Percentiles rank a stretch among this genome's conserved stretches.
These are phyloP conservation scores for Stagonosporopsis rhizophila DNA, from an alignment of 2,329 filamentous ascomycete species.

Conservation along the genomic window DNA sequence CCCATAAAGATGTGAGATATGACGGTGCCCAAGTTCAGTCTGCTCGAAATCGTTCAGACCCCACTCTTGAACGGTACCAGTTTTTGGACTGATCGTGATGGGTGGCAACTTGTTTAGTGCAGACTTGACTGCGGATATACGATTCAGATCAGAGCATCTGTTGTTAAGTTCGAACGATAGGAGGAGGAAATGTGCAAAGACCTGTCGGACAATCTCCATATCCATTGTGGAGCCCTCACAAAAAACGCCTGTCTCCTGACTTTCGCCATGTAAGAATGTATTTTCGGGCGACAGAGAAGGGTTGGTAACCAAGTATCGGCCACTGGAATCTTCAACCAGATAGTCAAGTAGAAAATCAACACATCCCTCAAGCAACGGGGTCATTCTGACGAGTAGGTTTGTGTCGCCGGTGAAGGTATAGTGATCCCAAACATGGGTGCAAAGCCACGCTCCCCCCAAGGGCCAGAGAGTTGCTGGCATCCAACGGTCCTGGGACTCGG, in stretches of 20 bases:
- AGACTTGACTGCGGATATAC: slow-evolving; percentile 1
- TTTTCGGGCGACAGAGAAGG: slow-evolving; percentile 53
- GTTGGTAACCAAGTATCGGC: slow-evolving; percentile 39
- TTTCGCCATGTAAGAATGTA: slow-evolving; percentile 32
- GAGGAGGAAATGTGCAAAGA: slow-evolving; percentile 47
- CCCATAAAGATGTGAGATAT: slow-evolving; percentile 60
- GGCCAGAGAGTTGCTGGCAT: slow-evolving; percentile 38
- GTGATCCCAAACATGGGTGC: slow-evolving; percentile 31
- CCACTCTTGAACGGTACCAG: slow-evolving; percentile 42
- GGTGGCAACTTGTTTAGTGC: slow-evolving; percentile 20
- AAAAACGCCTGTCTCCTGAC: slow-evolving; percentile 34
- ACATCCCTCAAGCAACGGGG: slow-evolving; percentile 46
- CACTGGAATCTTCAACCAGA: slow-evolving; percentile 38
- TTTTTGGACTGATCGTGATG: slow-evolving; percentile 32
- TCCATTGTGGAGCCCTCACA: slow-evolving; percentile 54
- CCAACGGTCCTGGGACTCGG: slow-evolving; percentile 31
- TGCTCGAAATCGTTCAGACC: slow-evolving; percentile 44
- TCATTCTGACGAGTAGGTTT: slow-evolving; percentile 18
- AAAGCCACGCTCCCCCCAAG: slow-evolving; percentile 39
- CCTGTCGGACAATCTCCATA: slow-evolving; percentile 52
- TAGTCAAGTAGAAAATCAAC: slow-evolving; percentile 52
- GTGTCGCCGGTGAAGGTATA: slow-evolving; percentile 32
- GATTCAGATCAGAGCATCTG: neutral
- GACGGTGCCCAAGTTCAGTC: slow-evolving; percentile 58
- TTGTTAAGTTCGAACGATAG: slow-evolving; percentile 1